phyloP scores from a whole-genome alignment of 116 monocot species.

The Phalaenopsis hybrid region DNA sequence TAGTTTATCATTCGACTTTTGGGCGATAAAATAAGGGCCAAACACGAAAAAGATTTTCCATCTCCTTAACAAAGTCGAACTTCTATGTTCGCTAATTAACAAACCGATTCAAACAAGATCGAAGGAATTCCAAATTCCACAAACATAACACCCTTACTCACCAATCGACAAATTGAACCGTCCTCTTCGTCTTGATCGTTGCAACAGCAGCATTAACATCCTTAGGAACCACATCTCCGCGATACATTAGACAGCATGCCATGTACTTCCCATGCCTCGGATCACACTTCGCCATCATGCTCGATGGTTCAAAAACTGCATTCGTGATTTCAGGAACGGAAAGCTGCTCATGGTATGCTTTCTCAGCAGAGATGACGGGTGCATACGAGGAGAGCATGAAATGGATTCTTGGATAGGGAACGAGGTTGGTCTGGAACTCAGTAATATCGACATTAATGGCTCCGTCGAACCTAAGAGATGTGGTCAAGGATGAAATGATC shows the following conservation, averaged over 20 bases:
- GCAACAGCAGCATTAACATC: constrained; percentile 16
- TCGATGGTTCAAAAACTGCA: constrained; percentile 14
- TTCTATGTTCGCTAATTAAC: no score
- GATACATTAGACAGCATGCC: constrained; percentile 15
- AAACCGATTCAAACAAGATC: no score
- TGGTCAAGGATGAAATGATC: constrained; percentile 17
- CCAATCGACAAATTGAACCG: constrained; percentile 14
- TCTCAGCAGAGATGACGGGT: constrained; percentile 14
- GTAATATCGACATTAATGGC: constrained; percentile 18
- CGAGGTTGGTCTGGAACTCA: constrained; percentile 19
- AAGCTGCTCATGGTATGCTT: constrained; percentile 18
- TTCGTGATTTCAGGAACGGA: constrained; percentile 16
- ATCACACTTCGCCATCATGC: constrained; percentile 20
- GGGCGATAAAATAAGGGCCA: no score
- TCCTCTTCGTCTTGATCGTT: constrained; percentile 15
- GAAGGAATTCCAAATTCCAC: no score
- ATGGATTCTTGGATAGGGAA: constrained; percentile 17
- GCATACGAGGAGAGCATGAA: constrained; percentile 17
- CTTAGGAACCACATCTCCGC: constrained; percentile 16
- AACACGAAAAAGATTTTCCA: no score
- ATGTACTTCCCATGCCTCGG: constrained; percentile 22
- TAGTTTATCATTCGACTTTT: no score
- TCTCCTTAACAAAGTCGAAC: no score
- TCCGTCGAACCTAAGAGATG: constrained; percentile 14
- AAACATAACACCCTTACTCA: background rate